Percentiles rank a stretch among this genome's conserved stretches.
Evolutionary conservation across 2,329 filamentous ascomycete genomes (phyloP).

Genomic region (Leptographium wingfieldii): DNA sequence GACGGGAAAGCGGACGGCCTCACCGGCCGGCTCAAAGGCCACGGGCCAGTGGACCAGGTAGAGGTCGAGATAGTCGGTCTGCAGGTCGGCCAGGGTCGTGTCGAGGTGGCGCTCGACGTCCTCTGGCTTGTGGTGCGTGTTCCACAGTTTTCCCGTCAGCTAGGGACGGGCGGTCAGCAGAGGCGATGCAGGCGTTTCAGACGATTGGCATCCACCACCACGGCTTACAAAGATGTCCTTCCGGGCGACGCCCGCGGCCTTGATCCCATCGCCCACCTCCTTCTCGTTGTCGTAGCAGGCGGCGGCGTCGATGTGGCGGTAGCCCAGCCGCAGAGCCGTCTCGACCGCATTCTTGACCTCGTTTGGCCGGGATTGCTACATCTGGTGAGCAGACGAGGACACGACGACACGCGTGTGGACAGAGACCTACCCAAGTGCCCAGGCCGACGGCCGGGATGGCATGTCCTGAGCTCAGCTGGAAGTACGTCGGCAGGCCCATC

Average conservation of each 20-base stretch:
- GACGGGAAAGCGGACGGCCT: slow-evolving; percentile 2
- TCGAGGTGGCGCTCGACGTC: slow-evolving; percentile 49
- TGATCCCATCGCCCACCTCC: slow-evolving; percentile 51
- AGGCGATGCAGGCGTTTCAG: no score
- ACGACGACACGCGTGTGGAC: neutral
- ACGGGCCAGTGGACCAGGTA: slow-evolving; percentile 48
- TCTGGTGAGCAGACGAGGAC: neutral
- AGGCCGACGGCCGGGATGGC: neutral
- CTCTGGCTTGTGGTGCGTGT: slow-evolving; percentile 48
- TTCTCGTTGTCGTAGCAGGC: slow-evolving; percentile 52
- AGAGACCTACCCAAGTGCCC: slow-evolving; percentile 3
- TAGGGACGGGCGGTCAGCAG: no score
- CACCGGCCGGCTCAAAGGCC: neutral
- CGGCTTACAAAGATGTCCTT: slow-evolving; percentile 41
- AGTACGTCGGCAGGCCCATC: neutral
- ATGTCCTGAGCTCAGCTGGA: neutral
- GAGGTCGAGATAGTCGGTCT: slow-evolving; percentile 54
- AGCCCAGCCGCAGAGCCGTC: slow-evolving; percentile 21
- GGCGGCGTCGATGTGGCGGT: slow-evolving; percentile 39
- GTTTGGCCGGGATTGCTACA: slow-evolving; percentile 2
- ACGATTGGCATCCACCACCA: no score
- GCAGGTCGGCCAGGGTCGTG: slow-evolving; percentile 38
- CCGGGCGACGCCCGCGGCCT: slow-evolving; percentile 42
- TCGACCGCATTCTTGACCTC: neutral
- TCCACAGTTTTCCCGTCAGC: slow-evolving; percentile 41